Evolutionary conservation across 352 stramenopile genomes (phyloP).

Genomic region (Thalassiosira delicatula): DNA sequence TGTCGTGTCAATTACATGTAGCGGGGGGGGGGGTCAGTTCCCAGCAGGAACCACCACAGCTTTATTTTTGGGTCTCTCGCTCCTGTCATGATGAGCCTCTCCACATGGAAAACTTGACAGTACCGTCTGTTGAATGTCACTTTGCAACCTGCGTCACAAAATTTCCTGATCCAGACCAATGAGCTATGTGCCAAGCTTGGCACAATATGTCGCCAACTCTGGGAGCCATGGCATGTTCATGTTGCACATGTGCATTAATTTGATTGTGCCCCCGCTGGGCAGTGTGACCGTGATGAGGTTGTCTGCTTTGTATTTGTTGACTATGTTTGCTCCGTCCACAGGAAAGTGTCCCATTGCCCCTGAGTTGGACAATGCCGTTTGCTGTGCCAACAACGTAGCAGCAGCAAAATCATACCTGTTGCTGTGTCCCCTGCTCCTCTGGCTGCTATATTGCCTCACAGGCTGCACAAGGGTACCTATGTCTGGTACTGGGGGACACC

Average conservation of each 20-base stretch:
- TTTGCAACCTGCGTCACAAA: constrained; percentile 42
- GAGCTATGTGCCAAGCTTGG: constrained; percentile 34
- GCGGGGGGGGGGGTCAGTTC: neutral
- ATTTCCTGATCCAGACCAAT: constrained; percentile 25
- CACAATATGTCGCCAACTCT: constrained; percentile 45
- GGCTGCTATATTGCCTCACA: too few relatives aligned
- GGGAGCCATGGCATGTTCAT: constrained; percentile 42
- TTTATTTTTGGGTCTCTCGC: neutral
- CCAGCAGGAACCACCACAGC: constrained; percentile 6
- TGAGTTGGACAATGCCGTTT: constrained; percentile 23
- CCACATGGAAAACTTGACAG: constrained; percentile 23
- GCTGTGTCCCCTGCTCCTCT: too few relatives aligned
- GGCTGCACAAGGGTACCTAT: too few relatives aligned
- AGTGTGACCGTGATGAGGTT: constrained; percentile 24
- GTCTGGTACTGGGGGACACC: too few relatives aligned
- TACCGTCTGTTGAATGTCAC: constrained; percentile 21
- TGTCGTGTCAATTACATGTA: too few relatives aligned
- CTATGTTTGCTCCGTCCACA: constrained; percentile 6
- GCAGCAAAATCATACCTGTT: too few relatives aligned
- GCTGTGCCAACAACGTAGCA: too few relatives aligned
- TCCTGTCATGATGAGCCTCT: neutral
- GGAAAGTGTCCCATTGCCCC: constrained; percentile 36
- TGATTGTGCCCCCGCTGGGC: constrained; percentile 16
- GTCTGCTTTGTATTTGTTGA: constrained; percentile 10
- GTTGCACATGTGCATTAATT: constrained; percentile 39